Conservation (phyloP, 1,284 basidiomycete genomes). For the Ceratobasidium sp. region DNA sequence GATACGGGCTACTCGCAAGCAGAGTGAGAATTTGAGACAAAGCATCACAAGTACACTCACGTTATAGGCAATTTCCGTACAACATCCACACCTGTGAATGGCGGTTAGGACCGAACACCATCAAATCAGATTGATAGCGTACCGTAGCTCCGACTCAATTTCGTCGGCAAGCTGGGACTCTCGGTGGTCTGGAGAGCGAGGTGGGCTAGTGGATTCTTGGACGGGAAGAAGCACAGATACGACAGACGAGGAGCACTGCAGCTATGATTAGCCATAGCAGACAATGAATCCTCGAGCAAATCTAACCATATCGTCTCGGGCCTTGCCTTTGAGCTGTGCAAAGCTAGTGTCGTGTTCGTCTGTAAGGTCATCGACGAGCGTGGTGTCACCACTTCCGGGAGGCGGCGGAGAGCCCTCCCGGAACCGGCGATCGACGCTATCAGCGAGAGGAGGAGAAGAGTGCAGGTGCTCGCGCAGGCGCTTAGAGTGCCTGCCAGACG, state of each 20-base stretch:
- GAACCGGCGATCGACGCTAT: slow-evolving; percentile 10
- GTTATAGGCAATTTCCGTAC: slow-evolving; percentile 49
- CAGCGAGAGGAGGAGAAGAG: slow-evolving; percentile 1
- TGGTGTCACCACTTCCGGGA: slow-evolving; percentile 31
- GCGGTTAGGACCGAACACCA: not conserved
- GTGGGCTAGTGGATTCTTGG: not conserved
- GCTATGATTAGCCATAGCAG: not conserved
- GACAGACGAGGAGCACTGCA: slow-evolving; percentile 20
- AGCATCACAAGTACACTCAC: slow-evolving; percentile 28
- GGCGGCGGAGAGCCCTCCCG: slow-evolving; percentile 19
- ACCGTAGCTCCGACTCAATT: slow-evolving; percentile 50
- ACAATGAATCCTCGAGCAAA: not conserved
- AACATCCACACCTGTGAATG: slow-evolving; percentile 50
- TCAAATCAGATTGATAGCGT: slow-evolving; percentile 17
- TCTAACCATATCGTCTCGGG: slow-evolving; percentile 31
- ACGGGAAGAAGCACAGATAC: slow-evolving; percentile 27
- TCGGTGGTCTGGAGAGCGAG: slow-evolving; percentile 21
- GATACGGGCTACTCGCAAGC: slow-evolving; percentile 45
- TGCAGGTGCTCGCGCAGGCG: slow-evolving; percentile 24
- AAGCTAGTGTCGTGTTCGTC: not conserved
- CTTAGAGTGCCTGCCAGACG: slow-evolving; percentile 14
- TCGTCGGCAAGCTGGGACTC: slow-evolving; percentile 46
- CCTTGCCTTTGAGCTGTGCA: slow-evolving; percentile 24
- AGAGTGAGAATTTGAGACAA: not conserved
- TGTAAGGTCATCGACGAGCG: slow-evolving; percentile 25